Evolutionary conservation across 2,329 filamentous ascomycete species (phyloP), one percentile per base, ranked within the genome.

Genomic region (Colletotrichum tanaceti): DNA sequence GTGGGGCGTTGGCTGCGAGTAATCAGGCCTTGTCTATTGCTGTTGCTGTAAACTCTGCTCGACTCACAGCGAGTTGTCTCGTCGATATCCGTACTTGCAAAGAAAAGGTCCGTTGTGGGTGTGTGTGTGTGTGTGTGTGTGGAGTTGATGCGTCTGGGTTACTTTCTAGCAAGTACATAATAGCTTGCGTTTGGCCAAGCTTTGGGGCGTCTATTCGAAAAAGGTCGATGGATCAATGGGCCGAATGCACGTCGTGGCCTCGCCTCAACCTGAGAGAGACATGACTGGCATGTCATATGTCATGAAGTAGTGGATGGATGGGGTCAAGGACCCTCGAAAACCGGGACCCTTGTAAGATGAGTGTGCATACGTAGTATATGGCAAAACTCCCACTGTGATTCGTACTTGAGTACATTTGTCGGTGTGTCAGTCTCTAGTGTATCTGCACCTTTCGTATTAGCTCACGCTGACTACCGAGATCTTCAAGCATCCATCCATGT

Each of bases 401-500:
- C 28, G 28, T 32, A 10, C 28, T 7, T 32, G 7, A 32, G 7
- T 9, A 32, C n/a, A n/a, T n/a, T n/a, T 24, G 24, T 24, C 24
- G 4, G 28, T 32, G 7, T 28, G 28, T 28, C 28, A 28, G 28
- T n/a, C n/a, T n/a, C n/a, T n/a, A n/a, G n/a, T n/a, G n/a, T 32
- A 9, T 32, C 28, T 32, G 28, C 28, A 32, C 28, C 28, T 32
- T 10, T 9, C 2, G 28, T 32, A 2, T 32, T 32, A 9, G 28
- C 28, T 32, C 7, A 32, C 28, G 9, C 7, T 32, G 7, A 28
- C 35, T 61, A 66, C 44, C 55, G 49, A 32, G 28, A 32, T 32
- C 7, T 49, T 7, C 62, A 47, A 54, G 55, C 52, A 65, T 54
- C 52, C 24, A 52, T 66, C 65, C 66, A 66, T 66, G 62, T 38